Base-by-base conservation (phyloP, 768 basidiomycete species). In the Glaciozyma martinii region DNA sequence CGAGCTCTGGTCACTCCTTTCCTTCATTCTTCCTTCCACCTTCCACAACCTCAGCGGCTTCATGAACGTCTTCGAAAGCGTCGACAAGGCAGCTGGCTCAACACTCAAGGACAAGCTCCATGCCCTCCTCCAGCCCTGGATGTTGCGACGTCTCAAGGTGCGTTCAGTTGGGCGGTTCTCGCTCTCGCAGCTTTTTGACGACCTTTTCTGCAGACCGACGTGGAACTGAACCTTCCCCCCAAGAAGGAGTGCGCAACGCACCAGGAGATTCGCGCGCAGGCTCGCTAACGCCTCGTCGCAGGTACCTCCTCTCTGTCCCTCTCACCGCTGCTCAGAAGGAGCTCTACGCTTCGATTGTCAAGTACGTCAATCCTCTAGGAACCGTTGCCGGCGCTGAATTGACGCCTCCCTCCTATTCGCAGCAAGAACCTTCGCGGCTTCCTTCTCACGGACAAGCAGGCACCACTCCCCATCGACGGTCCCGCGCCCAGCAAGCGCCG, bases 11-110 rank as follows among this genome's bases (percentile, higher is more conserved):
- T 86, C 90, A 3, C 79, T 98, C 23, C 84, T 99, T 40, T 95
- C 95, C 75, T 99, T 97, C 72, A 89, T 98, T 65, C 81, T 98
- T 7, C 95, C 95, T 0, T 87, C 92, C 70, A 85, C 98, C 60
- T 97, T 98, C 75, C 83, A 85, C 65, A 90, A 97, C 71, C 55
- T 54, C 25, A 33, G 23, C 54, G 37, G 58, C 30, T 64, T 64
- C 61, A 60, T 21, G 3, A 15, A 54, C 42, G 56, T 60, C 49
- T 54, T 66, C 65, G 50, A 63, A 62, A 59, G 66, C 33, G 40
- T 53, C 13, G 59, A 54, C 49, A 47, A 57, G 10, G 56, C 56
- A 15, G 54, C 47, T 42, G 52, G 30, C n/a, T n/a, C 40, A 56
- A 27, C 44, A 7, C 57, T 50, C 46, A 46, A 8, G 37, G 56